Evolutionary conservation across 768 basidiomycete species (phyloP), one percentile per base, ranked within the genome.

Genomic region (Mycena polygramma): DNA sequence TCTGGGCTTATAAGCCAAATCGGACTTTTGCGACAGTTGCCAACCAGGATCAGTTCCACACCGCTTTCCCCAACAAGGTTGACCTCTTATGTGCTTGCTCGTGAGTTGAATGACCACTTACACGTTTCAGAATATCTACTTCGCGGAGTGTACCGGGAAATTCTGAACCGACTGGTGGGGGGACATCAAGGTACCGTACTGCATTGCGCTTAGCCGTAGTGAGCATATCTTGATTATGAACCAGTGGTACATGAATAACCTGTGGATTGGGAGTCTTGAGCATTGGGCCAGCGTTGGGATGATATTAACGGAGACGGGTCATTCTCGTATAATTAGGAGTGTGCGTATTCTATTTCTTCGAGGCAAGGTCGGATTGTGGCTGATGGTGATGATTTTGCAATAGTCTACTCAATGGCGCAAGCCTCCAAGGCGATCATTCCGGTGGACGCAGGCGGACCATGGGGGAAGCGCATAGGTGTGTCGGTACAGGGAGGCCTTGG

Each of bases 371-470:
- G 17, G 11, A 41, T 10, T 35, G 17, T 15, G 3, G 19, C 14
- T 52, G 24, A 51, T 15, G 14, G 2, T 10, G 2, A 20, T 0
- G 45, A 7, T 15, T 14, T 17, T 19, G 55, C 13, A 41, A 9
- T 41, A 73, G 72, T 91, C 79, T 94, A 92, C 67, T 80, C 89
- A 0, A 89, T 94, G 88, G 91, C 90, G 0, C 92, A 93, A 58
- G 90, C 90, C 1, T 92, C 91, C 26, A 92, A 92, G 76, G 93
- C 92, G 2, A 86, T 91, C 58, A 83, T 91, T 20, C 93, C 93
- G 0, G 88, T 89, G 51, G 93, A 94, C 58, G 74, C 76, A 0
- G 89, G 88, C 2, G 93, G 93, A 3, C 91, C 92, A 1, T 93
- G 85, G 77, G 93, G 89, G n/a, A 83, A 90, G 73, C 86, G 93